Conservation (phyloP, 2,329 filamentous ascomycete species). For the Blumeria hordei region DNA sequence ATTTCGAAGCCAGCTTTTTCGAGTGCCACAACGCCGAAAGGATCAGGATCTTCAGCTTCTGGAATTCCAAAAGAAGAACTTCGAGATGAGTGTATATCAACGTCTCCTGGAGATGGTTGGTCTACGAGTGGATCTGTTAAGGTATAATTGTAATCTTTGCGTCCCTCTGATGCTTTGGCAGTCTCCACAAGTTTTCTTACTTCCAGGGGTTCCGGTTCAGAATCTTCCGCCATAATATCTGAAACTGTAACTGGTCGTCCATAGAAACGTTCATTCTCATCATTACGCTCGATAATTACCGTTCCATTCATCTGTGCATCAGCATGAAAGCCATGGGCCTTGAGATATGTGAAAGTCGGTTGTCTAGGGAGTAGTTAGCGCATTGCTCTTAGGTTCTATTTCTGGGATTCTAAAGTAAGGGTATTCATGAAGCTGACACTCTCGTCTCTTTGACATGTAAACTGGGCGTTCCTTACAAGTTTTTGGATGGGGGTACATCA, state of each 20-base stretch:
- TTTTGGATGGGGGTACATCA: no score
- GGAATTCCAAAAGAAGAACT: slow-evolving; percentile 50
- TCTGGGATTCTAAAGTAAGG: no score
- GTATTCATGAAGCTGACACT: no score
- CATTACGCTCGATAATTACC: slow-evolving; percentile 61
- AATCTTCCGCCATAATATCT: slow-evolving; percentile 28
- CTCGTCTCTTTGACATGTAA: no score
- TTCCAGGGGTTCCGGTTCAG: slow-evolving; percentile 11
- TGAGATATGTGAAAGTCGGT: slow-evolving; percentile 63
- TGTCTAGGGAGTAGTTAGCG: slow-evolving; percentile 5
- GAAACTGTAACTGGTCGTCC: slow-evolving; percentile 35
- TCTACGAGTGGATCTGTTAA: slow-evolving; percentile 38
- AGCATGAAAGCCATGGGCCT: slow-evolving; percentile 70
- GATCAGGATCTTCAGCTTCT: slow-evolving; percentile 61
- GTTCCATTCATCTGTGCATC: slow-evolving; percentile 74
- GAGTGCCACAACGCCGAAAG: slow-evolving; percentile 74
- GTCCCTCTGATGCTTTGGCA: slow-evolving; percentile 68
- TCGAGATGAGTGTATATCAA: slow-evolving; percentile 22
- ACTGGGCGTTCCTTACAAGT: no score
- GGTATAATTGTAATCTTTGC: slow-evolving; percentile 44
- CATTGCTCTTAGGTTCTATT: not conserved
- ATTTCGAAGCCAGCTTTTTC: slow-evolving; percentile 79
- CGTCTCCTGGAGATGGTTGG: slow-evolving; percentile 55
- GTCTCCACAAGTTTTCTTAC: slow-evolving; percentile 36
- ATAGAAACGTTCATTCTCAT: slow-evolving; percentile 75